Percentiles rank a stretch among this genome's conserved stretches.
These are phyloP conservation scores for Seiridium cupressi DNA, from an alignment of 2,329 filamentous ascomycete species.

Conservation along the genomic window DNA sequence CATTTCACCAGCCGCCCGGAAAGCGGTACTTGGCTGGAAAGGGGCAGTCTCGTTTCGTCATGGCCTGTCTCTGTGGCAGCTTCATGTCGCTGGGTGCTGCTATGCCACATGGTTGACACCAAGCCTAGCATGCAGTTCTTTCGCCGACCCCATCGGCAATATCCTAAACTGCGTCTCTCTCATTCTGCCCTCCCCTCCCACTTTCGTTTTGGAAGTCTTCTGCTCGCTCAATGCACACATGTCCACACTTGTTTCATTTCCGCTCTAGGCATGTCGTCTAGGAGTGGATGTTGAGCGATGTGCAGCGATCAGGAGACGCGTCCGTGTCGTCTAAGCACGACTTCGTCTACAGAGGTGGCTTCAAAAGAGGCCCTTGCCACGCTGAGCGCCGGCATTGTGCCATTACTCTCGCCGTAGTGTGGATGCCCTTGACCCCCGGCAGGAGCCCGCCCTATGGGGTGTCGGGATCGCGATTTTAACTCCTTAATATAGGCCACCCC, in stretches of 20 bases:
- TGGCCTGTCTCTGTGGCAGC: background rate
- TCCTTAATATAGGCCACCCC: constrained; percentile 31
- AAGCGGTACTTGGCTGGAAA: background rate
- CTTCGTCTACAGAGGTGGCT: constrained; percentile 14
- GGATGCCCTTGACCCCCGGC: constrained; percentile 28
- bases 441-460: constrained; percentile 30
- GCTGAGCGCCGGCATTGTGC: constrained; percentile 28
- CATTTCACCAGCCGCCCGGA: background rate
- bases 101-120: too few species aligned
- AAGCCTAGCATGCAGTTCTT: too few species aligned
- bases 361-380: constrained; percentile 8
- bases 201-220: background rate
- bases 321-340: constrained; percentile 14
- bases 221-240: background rate
- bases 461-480: constrained; percentile 28
- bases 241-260: constrained; percentile 3
- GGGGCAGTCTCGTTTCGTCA: background rate
- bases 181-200: background rate
- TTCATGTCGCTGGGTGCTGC: background rate
- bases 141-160: too few species aligned
- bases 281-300: constrained; percentile 1
- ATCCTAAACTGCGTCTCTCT: too few species aligned
- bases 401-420: constrained; percentile 21
- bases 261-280: constrained; percentile 6
- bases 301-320: constrained; percentile 11